These are phyloP conservation scores for Trichoderma sp. DNA, from an alignment of 2,329 filamentous ascomycete genomes.

Conservation along the genomic window DNA sequence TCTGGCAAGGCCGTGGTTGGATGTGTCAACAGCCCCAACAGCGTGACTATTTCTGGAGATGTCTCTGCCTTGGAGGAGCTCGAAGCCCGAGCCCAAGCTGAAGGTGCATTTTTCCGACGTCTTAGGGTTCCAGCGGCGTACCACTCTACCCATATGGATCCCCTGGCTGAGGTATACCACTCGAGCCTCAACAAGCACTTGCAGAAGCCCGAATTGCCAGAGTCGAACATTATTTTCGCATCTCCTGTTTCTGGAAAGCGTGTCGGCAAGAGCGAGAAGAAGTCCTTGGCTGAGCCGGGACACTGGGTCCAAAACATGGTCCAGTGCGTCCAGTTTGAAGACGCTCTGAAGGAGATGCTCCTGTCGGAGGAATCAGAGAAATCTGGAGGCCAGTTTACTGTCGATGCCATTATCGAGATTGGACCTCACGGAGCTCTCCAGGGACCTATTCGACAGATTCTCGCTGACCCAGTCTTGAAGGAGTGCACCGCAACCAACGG, in stretches of 20 bases:
- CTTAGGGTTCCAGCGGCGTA: constrained; percentile 51
- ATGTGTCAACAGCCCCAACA: constrained; percentile 30
- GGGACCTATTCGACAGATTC: constrained; percentile 49
- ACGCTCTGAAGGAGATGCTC: constrained; percentile 22
- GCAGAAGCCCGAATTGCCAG: neutral
- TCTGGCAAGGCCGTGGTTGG: constrained; percentile 32
- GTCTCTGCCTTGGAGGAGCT: constrained; percentile 31
- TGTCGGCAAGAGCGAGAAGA: constrained; percentile 17
- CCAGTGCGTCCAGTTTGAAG: constrained; percentile 28
- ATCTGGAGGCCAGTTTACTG: neutral
- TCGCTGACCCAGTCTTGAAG: constrained; percentile 2
- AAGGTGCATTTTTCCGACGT: constrained; percentile 38
- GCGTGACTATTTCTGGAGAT: constrained; percentile 37
- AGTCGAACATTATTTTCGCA: constrained; percentile 28
- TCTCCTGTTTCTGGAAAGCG: constrained; percentile 36
- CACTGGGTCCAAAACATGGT: constrained; percentile 36
- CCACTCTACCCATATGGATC: constrained; percentile 51
- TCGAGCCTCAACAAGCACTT: neutral
- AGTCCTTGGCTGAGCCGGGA: neutral
- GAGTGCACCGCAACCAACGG: neutral
- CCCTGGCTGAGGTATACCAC: constrained; percentile 27
- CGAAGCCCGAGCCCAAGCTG: constrained; percentile 28
- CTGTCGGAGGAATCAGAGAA: neutral
- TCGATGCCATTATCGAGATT: constrained; percentile 39
- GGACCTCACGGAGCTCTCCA: constrained; percentile 52